Evolutionary conservation across 768 basidiomycete genomes (phyloP), one percentile per base, ranked within the genome.

Genomic region (Asterophora lycoperdoides): DNA sequence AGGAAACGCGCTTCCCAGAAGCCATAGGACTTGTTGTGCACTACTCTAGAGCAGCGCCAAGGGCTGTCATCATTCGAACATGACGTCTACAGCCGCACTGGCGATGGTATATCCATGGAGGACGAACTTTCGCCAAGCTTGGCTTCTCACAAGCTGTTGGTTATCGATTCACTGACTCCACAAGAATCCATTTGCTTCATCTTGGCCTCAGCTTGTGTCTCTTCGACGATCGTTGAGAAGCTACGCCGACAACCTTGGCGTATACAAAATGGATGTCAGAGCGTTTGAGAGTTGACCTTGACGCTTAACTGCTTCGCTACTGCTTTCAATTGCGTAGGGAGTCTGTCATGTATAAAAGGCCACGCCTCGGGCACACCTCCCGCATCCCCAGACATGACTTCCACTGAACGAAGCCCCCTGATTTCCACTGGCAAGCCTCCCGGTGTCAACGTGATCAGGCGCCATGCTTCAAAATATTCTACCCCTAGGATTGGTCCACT

Each of bases 401-500:
- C 34, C 42, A 46, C 52, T 1, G 54, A 58, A 39, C 44, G 52
- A 14, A 52, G 56, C n/a, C 41, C 54, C 35, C 46, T 58, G 13
- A 44, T 58, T 23, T 23, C 23, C 6, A 23, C 23, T 23, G 23
- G 23, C 23, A 23, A 23, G 23, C 23, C 23, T 23, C 23, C 23
- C 3, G 23, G 23, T 3, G 23, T 23, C 3, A 23, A 3, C 23
- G 9, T 39, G 10, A 41, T 29, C n/a, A 17, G 30, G 9, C 19
- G 23, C 35, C 9, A 14, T 9, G 13, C 3, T 15, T 17, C 17
- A 54, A 38, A 51, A 46, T n/a, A 48, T 19, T 40, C 10, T 4
- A 6, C 41, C 20, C n/a, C n/a, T 1, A 19, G 20, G 37, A 53
- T 58, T 19, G 84, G 83, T 0, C 86, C 86, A 10, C 60, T 77